Conservation (phyloP, 768 basidiomycete genomes). For the Naganishia vishniacii region DNA sequence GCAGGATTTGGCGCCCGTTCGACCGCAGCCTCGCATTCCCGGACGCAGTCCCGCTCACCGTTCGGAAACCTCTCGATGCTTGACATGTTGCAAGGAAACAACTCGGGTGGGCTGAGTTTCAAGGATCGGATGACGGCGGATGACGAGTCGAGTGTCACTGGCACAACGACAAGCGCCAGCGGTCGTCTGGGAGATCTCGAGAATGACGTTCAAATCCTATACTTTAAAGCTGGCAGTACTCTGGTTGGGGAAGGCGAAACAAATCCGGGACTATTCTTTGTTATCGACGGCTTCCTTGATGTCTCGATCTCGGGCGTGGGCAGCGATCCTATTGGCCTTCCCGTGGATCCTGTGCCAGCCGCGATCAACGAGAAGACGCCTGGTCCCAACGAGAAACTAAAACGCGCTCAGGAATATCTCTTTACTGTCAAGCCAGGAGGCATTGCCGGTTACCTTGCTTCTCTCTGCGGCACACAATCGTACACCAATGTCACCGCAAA, state of each 20-base stretch:
- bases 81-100: constrained; percentile 56
- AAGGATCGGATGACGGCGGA: constrained; percentile 30
- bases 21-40: constrained; percentile 16
- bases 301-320: constrained; percentile 50
- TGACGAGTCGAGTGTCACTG: constrained; percentile 40
- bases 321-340: neutral
- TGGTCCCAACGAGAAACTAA: constrained; percentile 44
- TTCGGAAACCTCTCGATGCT: constrained; percentile 44
- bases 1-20: constrained; percentile 24
- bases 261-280: constrained; percentile 83
- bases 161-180: constrained; percentile 60
- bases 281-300: constrained; percentile 93
- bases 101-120: constrained; percentile 55
- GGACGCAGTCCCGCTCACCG: constrained; percentile 26
- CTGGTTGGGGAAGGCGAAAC: constrained; percentile 84
- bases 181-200: constrained; percentile 69
- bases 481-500: constrained; percentile 93
- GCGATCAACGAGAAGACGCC: constrained; percentile 4
- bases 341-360: constrained; percentile 11
- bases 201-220: constrained; percentile 93
- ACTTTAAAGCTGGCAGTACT: constrained; percentile 77
- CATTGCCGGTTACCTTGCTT: constrained; percentile 92
- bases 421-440: constrained; percentile 94
- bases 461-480: constrained; percentile 81
- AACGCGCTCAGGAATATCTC: constrained; percentile 57